Conservation (phyloP, 2,329 filamentous ascomycete species). For the Aureobasidium subglaciale region DNA sequence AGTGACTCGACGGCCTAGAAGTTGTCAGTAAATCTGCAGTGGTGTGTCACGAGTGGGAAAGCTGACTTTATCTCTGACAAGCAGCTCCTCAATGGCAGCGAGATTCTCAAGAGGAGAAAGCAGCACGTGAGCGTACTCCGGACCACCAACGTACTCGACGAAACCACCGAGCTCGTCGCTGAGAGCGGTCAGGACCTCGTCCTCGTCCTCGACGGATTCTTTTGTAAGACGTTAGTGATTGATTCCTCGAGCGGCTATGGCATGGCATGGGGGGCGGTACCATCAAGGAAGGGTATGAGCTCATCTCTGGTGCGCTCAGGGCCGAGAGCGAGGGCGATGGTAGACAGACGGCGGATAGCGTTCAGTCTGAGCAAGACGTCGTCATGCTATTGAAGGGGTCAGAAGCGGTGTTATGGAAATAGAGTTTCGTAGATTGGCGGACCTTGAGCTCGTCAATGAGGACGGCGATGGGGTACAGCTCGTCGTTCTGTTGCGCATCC, state of each 20-base stretch:
- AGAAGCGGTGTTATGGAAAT: not conserved
- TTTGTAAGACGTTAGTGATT: slow-evolving; percentile 28
- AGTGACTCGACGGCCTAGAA: slow-evolving; percentile 89
- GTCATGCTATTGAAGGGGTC: slow-evolving; percentile 62
- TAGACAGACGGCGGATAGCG: slow-evolving; percentile 95
- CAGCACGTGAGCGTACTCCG: slow-evolving; percentile 90
- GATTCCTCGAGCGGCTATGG: not conserved
- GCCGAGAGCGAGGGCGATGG: slow-evolving; percentile 92
- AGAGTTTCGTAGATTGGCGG: slow-evolving; percentile 27
- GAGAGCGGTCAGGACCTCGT: slow-evolving; percentile 92
- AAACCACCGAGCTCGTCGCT: slow-evolving; percentile 96
- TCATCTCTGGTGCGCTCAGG: slow-evolving; percentile 96
- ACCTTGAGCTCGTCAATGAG: slow-evolving; percentile 99
- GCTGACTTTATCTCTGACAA: slow-evolving; percentile 92
- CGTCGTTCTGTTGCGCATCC: slow-evolving; percentile 90
- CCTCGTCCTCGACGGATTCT: slow-evolving; percentile 99
- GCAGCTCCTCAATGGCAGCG: slow-evolving; percentile 94
- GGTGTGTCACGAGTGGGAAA: not conserved
- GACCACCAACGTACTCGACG: slow-evolving; percentile 93
- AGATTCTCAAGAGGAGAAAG: slow-evolving; percentile 96
- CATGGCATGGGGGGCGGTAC: slow-evolving; percentile 49
- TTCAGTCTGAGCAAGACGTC: slow-evolving; percentile 97
- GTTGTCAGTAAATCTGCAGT: slow-evolving; percentile 24
- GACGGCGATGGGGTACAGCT: slow-evolving; percentile 99
- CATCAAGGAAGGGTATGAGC: slow-evolving; percentile 97